A percentile compares a stretch with the other conserved stretches of the same genome.
These are phyloP conservation scores for Amaranthus tricolor DNA, from an alignment of 179 eudicot genomes.

Conservation along the genomic window DNA sequence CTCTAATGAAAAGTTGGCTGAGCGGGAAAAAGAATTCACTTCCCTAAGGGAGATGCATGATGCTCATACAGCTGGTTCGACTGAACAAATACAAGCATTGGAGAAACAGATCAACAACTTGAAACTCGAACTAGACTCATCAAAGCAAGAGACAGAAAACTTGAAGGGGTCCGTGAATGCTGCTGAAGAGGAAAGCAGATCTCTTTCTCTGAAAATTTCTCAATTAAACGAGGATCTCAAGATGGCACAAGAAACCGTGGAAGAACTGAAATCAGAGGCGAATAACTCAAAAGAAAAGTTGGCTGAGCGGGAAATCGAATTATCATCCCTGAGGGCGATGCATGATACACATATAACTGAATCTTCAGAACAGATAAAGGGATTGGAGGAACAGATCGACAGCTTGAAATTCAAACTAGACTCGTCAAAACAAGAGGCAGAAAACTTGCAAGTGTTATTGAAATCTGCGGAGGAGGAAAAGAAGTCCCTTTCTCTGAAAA, in stretches of 20 bases:
- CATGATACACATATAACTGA: conserved; percentile 25
- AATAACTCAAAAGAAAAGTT: conserved; percentile 28
- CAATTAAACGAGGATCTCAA: conserved; percentile 18
- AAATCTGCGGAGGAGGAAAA: conserved; percentile 27
- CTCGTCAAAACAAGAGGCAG: conserved; percentile 26
- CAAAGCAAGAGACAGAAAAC: conserved; percentile 26
- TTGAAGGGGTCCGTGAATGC: conserved; percentile 21
- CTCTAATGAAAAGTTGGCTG: conserved; percentile 31
- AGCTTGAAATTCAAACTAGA: conserved; percentile 24
- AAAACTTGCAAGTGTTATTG: conserved; percentile 18
- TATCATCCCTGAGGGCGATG: conserved; percentile 23
- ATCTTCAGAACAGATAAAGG: conserved; percentile 30
- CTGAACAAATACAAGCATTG: conserved; percentile 29
- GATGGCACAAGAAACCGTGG: conserved; percentile 19
- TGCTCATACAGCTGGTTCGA: conserved; percentile 19
- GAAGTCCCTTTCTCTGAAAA: conserved; percentile 14
- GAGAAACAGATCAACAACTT: conserved; percentile 24
- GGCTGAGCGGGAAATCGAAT: conserved; percentile 26
- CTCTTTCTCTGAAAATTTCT: conserved; percentile 18
- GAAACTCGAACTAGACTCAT: conserved; percentile 23
- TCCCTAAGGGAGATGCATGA: conserved; percentile 25
- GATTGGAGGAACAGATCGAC: conserved; percentile 26
- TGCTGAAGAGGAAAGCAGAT: conserved; percentile 24
- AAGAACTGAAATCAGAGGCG: conserved; percentile 27
- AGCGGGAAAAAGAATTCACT: conserved; percentile 24